A percentile compares a stretch with the other conserved stretches of the same genome.
Evolutionary conservation across 257 asterid genomes (phyloP).

Genomic region (Primulina huaijiensis): DNA sequence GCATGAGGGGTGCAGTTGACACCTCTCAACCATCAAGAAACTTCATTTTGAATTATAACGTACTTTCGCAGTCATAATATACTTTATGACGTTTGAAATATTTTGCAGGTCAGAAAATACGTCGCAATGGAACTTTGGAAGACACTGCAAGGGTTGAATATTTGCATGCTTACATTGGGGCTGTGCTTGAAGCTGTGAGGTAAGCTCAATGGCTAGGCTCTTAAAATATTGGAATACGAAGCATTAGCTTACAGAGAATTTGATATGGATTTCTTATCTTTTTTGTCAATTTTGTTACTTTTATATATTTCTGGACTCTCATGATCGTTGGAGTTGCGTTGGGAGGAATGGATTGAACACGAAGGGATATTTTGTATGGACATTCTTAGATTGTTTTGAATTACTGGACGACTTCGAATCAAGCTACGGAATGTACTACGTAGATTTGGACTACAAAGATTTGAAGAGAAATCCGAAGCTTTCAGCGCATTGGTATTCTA

Average conservation of each 20-base stretch:
- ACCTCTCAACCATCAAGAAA: too few species aligned
- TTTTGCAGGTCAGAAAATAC: slow-evolving; percentile 34
- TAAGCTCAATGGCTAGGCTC: too few species aligned
- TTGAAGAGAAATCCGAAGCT: slow-evolving; percentile 39
- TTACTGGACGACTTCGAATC: slow-evolving; percentile 33
- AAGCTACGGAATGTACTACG: slow-evolving; percentile 46
- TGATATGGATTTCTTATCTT: too few species aligned
- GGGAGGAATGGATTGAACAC: slow-evolving; percentile 51
- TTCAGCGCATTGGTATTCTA: slow-evolving; percentile 50
- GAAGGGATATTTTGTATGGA: slow-evolving; percentile 53
- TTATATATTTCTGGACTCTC: too few species aligned
- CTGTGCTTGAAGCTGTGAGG: slow-evolving; percentile 45
- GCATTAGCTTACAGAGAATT: too few species aligned
- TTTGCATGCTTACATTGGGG: slow-evolving; percentile 43
- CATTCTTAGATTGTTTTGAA: slow-evolving; percentile 60
- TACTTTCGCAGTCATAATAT: too few species aligned
- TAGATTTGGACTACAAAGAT: too few species aligned
- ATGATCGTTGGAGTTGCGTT: background rate
- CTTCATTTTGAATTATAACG: too few species aligned
- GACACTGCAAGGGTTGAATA: slow-evolving; percentile 45
- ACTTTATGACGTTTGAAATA: too few species aligned
- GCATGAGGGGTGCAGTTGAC: too few species aligned
- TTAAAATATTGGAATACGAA: background rate
- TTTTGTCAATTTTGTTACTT: too few species aligned
- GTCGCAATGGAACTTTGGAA: slow-evolving; percentile 38